phyloP scores from a whole-genome alignment of 805 yeast genomes.

The Grigorovia yakushimaensis region DNA sequence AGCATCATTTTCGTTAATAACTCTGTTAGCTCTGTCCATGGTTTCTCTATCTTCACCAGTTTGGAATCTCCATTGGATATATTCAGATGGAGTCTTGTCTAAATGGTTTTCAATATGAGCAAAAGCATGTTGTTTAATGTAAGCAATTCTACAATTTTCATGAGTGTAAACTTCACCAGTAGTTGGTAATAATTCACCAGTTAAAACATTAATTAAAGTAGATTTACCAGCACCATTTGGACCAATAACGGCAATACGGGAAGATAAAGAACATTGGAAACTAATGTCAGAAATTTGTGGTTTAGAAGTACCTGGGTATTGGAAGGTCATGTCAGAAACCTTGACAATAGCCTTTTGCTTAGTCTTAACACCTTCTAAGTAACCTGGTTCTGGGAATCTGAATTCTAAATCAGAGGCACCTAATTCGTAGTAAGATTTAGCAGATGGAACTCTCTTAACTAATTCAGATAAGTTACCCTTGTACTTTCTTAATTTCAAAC shows the following conservation, averaged over 20 bases:
- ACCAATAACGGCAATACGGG: constrained; percentile 99
- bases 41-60: constrained; percentile 99
- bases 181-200: constrained; percentile 99
- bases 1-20: constrained; percentile 94
- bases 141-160: constrained; percentile 99
- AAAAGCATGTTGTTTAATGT: constrained; percentile 99
- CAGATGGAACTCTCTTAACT: constrained; percentile 97
- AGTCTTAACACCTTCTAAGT: constrained; percentile 99
- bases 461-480: constrained; percentile 99
- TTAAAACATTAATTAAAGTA: constrained; percentile 94
- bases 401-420: constrained; percentile 97
- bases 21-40: constrained; percentile 99
- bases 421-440: constrained; percentile 96
- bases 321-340: constrained; percentile 96
- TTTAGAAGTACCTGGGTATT: constrained; percentile 96
- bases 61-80: constrained; percentile 99
- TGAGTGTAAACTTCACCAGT: constrained; percentile 98
- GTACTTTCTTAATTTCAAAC: constrained; percentile 98
- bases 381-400: constrained; percentile 99
- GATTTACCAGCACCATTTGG: constrained; percentile 99
- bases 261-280: constrained; percentile 98
- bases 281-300: constrained; percentile 87
- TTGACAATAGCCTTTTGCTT: constrained; percentile 99
- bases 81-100: constrained; percentile 99
- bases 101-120: constrained; percentile 98